Conservation (phyloP, 208 protist species). For the Novymonas esmeraldas region DNA sequence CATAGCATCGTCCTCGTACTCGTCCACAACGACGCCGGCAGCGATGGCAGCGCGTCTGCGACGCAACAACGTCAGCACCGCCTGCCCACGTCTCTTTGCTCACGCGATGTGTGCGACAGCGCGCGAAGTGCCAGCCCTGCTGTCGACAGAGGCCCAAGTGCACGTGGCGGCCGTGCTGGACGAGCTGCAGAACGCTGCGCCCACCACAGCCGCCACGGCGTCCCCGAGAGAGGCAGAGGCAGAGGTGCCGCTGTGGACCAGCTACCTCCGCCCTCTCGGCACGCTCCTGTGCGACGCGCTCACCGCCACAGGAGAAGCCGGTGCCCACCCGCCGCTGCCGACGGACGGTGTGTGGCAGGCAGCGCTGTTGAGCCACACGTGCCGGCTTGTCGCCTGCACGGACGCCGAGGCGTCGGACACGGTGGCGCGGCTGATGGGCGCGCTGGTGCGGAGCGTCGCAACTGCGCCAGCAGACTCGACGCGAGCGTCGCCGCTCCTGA, state of each 20-base stretch:
- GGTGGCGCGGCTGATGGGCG: constrained; percentile 5
- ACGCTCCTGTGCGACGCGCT: not conserved
- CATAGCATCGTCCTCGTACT: not conserved
- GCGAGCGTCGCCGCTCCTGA: not conserved
- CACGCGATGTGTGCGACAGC: constrained; percentile 1
- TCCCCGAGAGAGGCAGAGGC: not conserved
- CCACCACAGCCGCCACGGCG: not conserved
- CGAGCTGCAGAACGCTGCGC: not conserved
- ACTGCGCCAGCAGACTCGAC: not conserved
- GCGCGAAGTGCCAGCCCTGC: not conserved
- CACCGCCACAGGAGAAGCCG: too few relatives aligned
- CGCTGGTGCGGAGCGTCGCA: constrained; percentile 1
- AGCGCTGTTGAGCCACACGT: constrained; percentile 12
- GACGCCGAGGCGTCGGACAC: constrained; percentile 3
- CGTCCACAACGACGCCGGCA: not conserved
- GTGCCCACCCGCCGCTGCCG: not conserved
- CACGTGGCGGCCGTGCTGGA: not conserved
- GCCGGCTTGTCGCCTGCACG: constrained; percentile 13
- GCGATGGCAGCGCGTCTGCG: constrained; percentile 6
- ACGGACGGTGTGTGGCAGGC: constrained; percentile 1
- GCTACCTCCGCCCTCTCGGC: constrained; percentile 4
- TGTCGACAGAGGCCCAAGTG: not conserved
- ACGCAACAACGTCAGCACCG: constrained; percentile 10
- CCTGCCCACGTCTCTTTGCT: constrained; percentile 27
- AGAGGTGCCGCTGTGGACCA: not conserved